Percentiles rank a stretch among this genome's conserved stretches.
phyloP scores from a whole-genome alignment of 257 asterid species.

The Schizonepeta tenuifolia region DNA sequence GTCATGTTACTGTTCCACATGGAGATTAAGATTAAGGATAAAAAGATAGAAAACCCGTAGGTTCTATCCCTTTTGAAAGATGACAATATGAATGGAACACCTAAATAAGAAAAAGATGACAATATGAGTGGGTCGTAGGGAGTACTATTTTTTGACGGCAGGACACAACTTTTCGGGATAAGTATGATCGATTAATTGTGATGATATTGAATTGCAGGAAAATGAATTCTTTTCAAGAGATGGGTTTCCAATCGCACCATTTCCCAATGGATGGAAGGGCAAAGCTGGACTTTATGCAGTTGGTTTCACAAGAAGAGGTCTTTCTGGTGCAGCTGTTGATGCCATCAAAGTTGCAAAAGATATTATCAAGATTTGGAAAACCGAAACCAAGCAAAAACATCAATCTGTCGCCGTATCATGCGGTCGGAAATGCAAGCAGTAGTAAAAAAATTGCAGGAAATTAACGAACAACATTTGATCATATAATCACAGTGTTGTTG shows the following conservation, averaged over 20 bases:
- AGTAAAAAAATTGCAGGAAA: conserved; percentile 9
- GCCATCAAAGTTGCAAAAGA: conserved; percentile 82
- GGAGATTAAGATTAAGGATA: no score
- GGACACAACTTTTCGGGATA: no score
- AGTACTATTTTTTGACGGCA: no score
- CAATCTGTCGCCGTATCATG: conserved; percentile 54
- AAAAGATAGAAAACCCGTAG: no score
- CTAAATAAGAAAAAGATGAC: no score
- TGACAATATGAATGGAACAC: no score
- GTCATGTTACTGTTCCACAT: no score
- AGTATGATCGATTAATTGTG: no score
- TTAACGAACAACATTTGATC: no score
- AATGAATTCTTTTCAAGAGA: conserved; percentile 63
- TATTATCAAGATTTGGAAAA: conserved; percentile 74
- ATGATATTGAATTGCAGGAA: conserved; percentile 49
- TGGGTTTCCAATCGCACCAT: conserved; percentile 72
- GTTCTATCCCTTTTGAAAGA: no score
- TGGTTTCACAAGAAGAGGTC: conserved; percentile 86
- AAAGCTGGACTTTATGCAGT: conserved; percentile 80
- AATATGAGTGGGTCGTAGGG: no score
- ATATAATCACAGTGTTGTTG: conserved; percentile 1
- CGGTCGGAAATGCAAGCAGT: conserved; percentile 49
- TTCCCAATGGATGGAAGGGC: conserved; percentile 94
- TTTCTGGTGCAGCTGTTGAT: conserved; percentile 85
- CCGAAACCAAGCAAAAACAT: conserved; percentile 62